These are phyloP conservation scores for Colletotrichum lindemuthianum DNA, from an alignment of 2,329 filamentous ascomycete genomes.

Conservation along the genomic window DNA sequence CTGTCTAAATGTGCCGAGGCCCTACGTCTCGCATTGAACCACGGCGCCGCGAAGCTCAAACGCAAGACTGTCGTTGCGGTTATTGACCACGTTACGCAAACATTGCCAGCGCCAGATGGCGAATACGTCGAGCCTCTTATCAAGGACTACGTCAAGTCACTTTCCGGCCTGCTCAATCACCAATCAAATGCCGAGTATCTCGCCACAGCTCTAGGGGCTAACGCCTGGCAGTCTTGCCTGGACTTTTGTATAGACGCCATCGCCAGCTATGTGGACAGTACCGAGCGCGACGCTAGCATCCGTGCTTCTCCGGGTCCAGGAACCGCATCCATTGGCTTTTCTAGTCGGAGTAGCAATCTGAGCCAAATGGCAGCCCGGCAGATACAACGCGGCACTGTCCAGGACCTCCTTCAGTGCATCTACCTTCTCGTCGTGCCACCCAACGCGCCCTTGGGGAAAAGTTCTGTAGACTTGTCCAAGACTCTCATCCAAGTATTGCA, in stretches of 20 bases:
- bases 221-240: conserved; percentile 75
- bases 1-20: conserved; percentile 77
- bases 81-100: conserved; percentile 83
- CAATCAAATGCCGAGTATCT: conserved; percentile 85
- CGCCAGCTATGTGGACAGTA: conserved; percentile 57
- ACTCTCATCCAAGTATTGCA: conserved; percentile 70
- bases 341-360: conserved; percentile 40
- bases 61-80: conserved; percentile 82
- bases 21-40: conserved; percentile 76
- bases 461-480: conserved; percentile 65
- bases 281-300: conserved; percentile 48
- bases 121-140: conserved; percentile 75
- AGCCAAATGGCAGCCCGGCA: conserved; percentile 39
- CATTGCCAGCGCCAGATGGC: conserved; percentile 68
- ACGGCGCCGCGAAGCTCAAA: conserved; percentile 74
- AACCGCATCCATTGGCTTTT: conserved; percentile 43
- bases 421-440: conserved; percentile 70
- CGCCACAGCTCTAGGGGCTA: conserved; percentile 56
- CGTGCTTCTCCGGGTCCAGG: conserved; percentile 60
- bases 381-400: conserved; percentile 35
- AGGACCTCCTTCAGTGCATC: conserved; percentile 73
- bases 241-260: conserved; percentile 78
- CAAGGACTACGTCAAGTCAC: conserved; percentile 80
- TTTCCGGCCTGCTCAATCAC: conserved; percentile 76
- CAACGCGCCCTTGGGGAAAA: conserved; percentile 72